Percentiles rank a stretch among this genome's conserved stretches.
phyloP scores from a whole-genome alignment of 495 filamentous ascomycete genomes.

The Opeltia flavorubescens region DNA sequence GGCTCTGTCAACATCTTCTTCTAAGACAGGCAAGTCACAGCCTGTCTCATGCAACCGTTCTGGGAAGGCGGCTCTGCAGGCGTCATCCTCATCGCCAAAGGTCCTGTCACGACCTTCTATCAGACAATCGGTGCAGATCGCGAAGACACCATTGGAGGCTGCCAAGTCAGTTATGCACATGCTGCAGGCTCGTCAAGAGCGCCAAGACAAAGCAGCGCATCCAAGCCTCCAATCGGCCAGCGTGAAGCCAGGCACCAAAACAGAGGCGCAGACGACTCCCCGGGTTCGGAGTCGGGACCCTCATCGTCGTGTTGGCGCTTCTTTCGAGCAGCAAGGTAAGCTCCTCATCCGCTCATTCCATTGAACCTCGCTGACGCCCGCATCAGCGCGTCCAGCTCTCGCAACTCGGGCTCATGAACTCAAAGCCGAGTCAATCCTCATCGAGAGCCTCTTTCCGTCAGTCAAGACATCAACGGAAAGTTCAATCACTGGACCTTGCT shows the following conservation, averaged over 20 bases:
- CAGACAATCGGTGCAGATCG: neutral
- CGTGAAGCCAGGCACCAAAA: neutral
- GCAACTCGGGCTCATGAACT: too few relatives aligned
- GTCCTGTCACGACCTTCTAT: neutral
- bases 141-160: neutral
- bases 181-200: neutral
- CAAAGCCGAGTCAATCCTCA: too few relatives aligned
- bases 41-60: too few relatives aligned
- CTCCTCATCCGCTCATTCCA: neutral
- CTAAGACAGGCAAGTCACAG: too few relatives aligned
- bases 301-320: neutral
- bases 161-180: neutral
- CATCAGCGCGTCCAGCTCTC: too few relatives aligned
- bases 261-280: neutral
- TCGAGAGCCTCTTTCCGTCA: too few relatives aligned
- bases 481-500: too few relatives aligned
- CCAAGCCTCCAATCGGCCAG: neutral
- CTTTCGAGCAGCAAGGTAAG: neutral
- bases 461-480: too few relatives aligned
- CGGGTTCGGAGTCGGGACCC: neutral
- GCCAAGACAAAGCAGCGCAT: neutral
- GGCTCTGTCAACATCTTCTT: neutral
- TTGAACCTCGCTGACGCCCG: too few relatives aligned
- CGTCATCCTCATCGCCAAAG: conserved; percentile 1
- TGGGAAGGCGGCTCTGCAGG: too few relatives aligned